These are phyloP conservation scores for Lachancea kluyveri DNA, from an alignment of 805 yeast species.

Conservation along the genomic window DNA sequence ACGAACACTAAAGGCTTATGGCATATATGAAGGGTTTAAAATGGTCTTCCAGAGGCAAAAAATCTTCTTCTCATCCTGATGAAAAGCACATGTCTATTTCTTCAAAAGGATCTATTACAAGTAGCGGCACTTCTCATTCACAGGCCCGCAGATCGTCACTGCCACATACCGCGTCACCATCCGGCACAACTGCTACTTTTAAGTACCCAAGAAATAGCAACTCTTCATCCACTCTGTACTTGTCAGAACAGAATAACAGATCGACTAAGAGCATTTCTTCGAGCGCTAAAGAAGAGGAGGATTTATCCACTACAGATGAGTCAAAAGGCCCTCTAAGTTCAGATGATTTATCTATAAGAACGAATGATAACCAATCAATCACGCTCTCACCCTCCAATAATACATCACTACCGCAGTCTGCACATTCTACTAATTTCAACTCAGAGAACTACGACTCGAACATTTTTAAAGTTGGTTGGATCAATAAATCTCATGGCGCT, in stretches of 20 bases:
- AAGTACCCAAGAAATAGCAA: conserved; percentile 1
- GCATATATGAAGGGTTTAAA: conserved; percentile 10
- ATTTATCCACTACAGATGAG: too few species aligned
- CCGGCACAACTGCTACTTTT: too few species aligned
- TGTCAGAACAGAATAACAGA: conserved; percentile 4
- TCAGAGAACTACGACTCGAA: conserved; percentile 33
- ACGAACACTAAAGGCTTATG: too few species aligned
- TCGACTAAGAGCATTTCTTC: conserved; percentile 6
- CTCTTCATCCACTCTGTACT: conserved; percentile 5
- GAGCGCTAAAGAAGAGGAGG: too few species aligned
- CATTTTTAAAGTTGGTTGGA: conserved; percentile 51
- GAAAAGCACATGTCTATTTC: conserved; percentile 2
- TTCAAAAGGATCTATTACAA: too few species aligned
- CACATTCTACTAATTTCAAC: conserved; percentile 1
- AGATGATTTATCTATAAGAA: too few species aligned
- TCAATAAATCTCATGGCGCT: conserved; percentile 41
- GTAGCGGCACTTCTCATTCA: too few species aligned
- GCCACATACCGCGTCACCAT: too few species aligned
- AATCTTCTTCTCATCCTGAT: conserved; percentile 6
- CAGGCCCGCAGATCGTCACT: too few species aligned
- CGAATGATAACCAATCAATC: conserved; percentile 4
- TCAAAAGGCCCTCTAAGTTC: too few species aligned
- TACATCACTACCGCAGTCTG: not conserved
- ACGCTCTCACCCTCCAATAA: not conserved
- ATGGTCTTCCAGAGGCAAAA: conserved; percentile 10